Base-by-base conservation (phyloP, 1,284 basidiomycete species). In the Schizophyllum commune region DNA sequence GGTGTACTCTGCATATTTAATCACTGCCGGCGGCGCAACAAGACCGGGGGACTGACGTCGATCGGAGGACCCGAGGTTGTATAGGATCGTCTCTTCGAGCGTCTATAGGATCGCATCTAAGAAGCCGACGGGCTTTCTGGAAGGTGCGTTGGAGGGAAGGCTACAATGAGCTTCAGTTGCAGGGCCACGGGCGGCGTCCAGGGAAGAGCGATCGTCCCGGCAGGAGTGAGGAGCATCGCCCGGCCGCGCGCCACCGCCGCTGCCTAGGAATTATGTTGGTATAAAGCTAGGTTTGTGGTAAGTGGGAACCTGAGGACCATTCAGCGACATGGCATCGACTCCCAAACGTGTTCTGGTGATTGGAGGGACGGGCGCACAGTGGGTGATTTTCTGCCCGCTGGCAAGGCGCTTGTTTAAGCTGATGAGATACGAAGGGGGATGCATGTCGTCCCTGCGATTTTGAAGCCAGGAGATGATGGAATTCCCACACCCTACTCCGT, bases 311-410 rank as follows among this genome's bases (percentile, higher is more conserved):
- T n/a, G n/a, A 47, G 13, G 39, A 47, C 4, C 13, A 17, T 11
- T 17, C 9, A 17, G 17, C 9, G 8, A 19, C 15, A 64, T 64
- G 63, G 39, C 60, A 54, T 9, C 60, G 51, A 19, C 60, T 19
- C 53, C 53, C 11, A 60, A 20, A 21, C 74, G 75, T 63, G 75
- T 79, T 60, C 71, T 75, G 58, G 75, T 79, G 60, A 68, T 78
- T 52, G 76, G 78, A 32, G 77, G 73, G 2, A 79, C 77, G 17
- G 77, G 77, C 39, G 73, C 72, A 5, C 77, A 78, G 59, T 77
- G 77, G 17, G 39, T 47, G 8, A 11, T 4, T 19, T 58, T 71
- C 3, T 70, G 72, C 15, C 13, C 27, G 47, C 11, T 51, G 47
- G 11, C 47, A 15, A 13, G 19, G 11, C 19, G 9, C 19, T 27